These are phyloP conservation scores for Gentiana dahurica DNA, from an alignment of 257 asterid genomes.

Conservation along the genomic window DNA sequence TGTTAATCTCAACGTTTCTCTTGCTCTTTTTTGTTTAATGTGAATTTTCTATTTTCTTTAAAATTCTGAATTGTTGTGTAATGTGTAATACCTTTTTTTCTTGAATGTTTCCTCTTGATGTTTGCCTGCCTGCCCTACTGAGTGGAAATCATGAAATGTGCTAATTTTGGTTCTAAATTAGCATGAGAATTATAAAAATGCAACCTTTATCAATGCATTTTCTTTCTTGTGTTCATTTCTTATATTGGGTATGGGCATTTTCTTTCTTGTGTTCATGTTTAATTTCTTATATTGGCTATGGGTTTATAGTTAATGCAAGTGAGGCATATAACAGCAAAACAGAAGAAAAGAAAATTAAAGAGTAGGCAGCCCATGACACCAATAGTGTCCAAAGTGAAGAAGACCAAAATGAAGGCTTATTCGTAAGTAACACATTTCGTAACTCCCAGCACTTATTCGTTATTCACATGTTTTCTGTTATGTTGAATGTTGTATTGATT, in stretches of 20 bases:
- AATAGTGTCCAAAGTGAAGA: slow-evolving; percentile 57
- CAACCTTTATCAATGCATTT: neutral
- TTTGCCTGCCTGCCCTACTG: neutral
- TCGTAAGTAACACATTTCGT: slow-evolving; percentile 36
- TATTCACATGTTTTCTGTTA: neutral
- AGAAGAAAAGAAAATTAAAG: slow-evolving; percentile 64
- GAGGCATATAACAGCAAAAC: slow-evolving; percentile 65
- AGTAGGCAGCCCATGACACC: slow-evolving; percentile 72
- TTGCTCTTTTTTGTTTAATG: neutral
- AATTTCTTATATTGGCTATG: neutral
- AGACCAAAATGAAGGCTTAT: slow-evolving; percentile 53
- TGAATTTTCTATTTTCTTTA: neutral
- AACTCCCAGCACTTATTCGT: neutral
- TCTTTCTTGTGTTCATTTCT: neutral
- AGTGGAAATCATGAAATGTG: neutral
- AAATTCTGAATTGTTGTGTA: no score
- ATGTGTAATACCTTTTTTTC: neutral
- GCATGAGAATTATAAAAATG: neutral
- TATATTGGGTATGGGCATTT: neutral
- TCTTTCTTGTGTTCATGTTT: neutral
- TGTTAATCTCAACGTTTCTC: neutral
- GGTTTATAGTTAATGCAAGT: slow-evolving; percentile 45
- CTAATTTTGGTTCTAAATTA: neutral
- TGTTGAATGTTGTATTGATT: neutral
- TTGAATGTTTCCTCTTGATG: neutral